Evolutionary conservation across 371 early-diverging fungal species (phyloP).

Genomic region (Zychaea mexicana): DNA sequence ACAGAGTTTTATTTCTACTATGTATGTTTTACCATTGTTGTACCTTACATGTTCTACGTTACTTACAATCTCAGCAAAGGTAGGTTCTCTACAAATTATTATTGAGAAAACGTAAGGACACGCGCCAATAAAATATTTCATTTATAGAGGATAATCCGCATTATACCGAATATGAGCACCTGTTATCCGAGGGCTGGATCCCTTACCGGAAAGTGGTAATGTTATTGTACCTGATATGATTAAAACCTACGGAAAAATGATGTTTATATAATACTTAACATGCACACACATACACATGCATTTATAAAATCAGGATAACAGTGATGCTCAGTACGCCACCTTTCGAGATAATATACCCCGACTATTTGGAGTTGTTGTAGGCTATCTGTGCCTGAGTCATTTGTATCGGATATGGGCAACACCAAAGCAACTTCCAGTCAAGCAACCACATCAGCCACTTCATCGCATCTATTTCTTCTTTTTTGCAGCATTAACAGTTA

Average conservation of each 20-base stretch:
- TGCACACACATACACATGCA: neutral
- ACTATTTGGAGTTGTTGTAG: slow-evolving; percentile 54
- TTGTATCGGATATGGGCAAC: slow-evolving; percentile 28
- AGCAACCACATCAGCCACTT: slow-evolving; percentile 33
- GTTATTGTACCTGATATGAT: neutral
- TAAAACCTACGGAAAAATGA: neutral
- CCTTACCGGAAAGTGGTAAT: slow-evolving; percentile 56
- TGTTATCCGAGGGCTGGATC: slow-evolving; percentile 71
- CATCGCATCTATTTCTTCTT: slow-evolving; percentile 52
- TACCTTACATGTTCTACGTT: slow-evolving; percentile 71
- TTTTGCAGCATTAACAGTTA: slow-evolving; percentile 62
- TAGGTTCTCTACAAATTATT: slow-evolving; percentile 17
- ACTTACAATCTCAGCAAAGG: slow-evolving; percentile 64
- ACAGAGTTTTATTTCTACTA: slow-evolving; percentile 79
- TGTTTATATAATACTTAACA: neutral
- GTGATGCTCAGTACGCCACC: slow-evolving; percentile 81
- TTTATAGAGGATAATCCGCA: slow-evolving; percentile 48
- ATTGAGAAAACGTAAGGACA: neutral
- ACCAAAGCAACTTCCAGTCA: slow-evolving; percentile 13
- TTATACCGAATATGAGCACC: slow-evolving; percentile 53
- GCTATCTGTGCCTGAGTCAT: slow-evolving; percentile 53
- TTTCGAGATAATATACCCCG: slow-evolving; percentile 79
- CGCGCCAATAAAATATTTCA: neutral
- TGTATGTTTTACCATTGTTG: slow-evolving; percentile 50
- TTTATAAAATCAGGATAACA: too few relatives aligned